These are phyloP conservation scores for Clitopilus passeckerianus DNA, from an alignment of 768 basidiomycete species.

Conservation along the genomic window DNA sequence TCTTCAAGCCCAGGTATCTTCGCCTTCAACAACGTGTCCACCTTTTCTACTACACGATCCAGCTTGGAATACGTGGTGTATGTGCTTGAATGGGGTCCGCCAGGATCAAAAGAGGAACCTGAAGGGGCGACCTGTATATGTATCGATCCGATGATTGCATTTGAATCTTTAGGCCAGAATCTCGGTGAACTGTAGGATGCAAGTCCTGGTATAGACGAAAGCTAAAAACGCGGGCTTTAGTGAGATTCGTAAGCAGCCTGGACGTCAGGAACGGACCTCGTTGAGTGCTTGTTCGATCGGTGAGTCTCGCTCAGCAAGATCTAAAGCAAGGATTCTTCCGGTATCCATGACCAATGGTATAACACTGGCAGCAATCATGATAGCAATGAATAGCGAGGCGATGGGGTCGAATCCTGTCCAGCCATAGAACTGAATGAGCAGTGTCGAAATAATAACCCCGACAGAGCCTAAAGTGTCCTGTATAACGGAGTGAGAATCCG, in stretches of 20 bases:
- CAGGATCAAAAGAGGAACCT: constrained; percentile 48
- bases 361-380: constrained; percentile 93
- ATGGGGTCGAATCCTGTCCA: constrained; percentile 99
- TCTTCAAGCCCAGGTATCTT: constrained; percentile 83
- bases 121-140: constrained; percentile 82
- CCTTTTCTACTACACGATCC: constrained; percentile 72
- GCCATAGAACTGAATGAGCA: constrained; percentile 92
- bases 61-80: constrained; percentile 51
- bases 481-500: neutral
- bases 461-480: constrained; percentile 96
- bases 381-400: constrained; percentile 93
- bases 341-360: constrained; percentile 93
- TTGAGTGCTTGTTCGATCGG: constrained; percentile 53
- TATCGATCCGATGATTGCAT: constrained; percentile 83
- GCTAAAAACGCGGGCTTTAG: constrained; percentile 39
- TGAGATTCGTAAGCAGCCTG: neutral
- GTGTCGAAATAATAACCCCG: constrained; percentile 94
- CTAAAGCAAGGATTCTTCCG: constrained; percentile 81
- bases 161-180: constrained; percentile 96
- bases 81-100: constrained; percentile 43
- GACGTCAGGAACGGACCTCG: constrained; percentile 43
- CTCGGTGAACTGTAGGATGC: constrained; percentile 75
- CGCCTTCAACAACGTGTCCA: constrained; percentile 65
- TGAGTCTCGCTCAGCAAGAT: constrained; percentile 61
- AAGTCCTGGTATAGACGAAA: constrained; percentile 72